A percentile compares a stretch with the other conserved stretches of the same genome.
phyloP scores from a whole-genome alignment of 805 yeast species.

The Candida caryicola region DNA sequence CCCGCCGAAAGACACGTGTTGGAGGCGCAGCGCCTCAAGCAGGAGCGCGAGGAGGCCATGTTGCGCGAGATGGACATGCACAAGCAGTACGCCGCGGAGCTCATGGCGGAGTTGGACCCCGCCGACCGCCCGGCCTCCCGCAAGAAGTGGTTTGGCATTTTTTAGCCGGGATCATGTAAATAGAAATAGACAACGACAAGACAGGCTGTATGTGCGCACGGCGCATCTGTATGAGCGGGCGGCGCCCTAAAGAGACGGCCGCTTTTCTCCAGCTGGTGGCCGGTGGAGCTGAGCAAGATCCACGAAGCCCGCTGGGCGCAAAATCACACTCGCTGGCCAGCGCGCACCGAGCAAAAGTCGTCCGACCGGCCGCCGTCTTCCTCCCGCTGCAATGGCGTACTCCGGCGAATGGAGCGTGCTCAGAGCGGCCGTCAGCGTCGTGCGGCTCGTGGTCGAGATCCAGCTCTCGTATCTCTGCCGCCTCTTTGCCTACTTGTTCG shows the following conservation, averaged over 20 bases:
- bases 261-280: too few species aligned
- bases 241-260: too few species aligned
- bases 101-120: slow-evolving; percentile 12
- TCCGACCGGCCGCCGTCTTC: too few species aligned
- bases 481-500: not conserved
- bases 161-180: not conserved
- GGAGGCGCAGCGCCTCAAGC: slow-evolving; percentile 69
- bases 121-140: slow-evolving; percentile 7
- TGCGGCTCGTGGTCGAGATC: not conserved
- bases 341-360: too few species aligned
- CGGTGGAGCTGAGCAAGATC: too few species aligned
- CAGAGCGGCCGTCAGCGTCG: slow-evolving; percentile 1
- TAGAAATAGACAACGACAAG: not conserved
- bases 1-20: slow-evolving; percentile 70
- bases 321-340: too few species aligned
- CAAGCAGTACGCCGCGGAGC: slow-evolving; percentile 19
- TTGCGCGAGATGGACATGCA: slow-evolving; percentile 33
- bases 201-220: too few species aligned
- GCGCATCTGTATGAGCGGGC: too few species aligned
- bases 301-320: too few species aligned
- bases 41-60: slow-evolving; percentile 58
- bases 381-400: too few species aligned
- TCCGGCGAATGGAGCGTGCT: not conserved
- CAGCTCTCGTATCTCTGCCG: not conserved
- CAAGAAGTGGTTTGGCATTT: slow-evolving; percentile 21